A percentile compares a stretch with the other conserved stretches of the same genome.
Conservation (phyloP, 139 green algal genomes). For the Eudorina sp. region DNA sequence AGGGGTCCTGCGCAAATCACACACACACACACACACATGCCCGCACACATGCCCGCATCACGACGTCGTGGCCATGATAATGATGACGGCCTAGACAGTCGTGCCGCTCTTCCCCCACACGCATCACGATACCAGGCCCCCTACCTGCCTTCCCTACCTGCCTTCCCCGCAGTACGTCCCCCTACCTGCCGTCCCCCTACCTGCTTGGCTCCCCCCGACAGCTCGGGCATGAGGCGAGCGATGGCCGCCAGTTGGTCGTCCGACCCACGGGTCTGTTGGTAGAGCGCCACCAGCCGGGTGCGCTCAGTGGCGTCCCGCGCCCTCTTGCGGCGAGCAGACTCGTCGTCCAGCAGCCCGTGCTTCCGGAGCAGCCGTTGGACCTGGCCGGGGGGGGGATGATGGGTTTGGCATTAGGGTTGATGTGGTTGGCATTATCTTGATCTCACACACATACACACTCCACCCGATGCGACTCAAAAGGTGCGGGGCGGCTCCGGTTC, state of each 20-base stretch:
- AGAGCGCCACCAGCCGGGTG: conserved; percentile 27
- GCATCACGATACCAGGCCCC: too few species aligned
- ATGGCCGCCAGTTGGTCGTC: conserved; percentile 50
- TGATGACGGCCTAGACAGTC: too few species aligned
- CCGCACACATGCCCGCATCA: too few species aligned
- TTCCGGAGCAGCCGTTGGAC: conserved; percentile 47
- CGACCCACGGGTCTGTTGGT: conserved; percentile 22
- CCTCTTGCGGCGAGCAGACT: not conserved
- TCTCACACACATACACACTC: too few species aligned
- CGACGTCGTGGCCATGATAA: too few species aligned
- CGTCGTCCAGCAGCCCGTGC: conserved; percentile 43
- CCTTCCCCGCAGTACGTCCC: not conserved
- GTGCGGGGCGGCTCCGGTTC: too few species aligned
- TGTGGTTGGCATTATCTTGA: too few species aligned
- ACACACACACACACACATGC: too few species aligned
- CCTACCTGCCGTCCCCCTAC: conserved; percentile 5
- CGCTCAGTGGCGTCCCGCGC: conserved; percentile 32
- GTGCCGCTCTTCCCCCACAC: too few species aligned
- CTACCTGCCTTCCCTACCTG: not conserved
- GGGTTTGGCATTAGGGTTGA: too few species aligned
- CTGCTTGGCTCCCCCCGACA: conserved; percentile 49
- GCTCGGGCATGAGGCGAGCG: conserved; percentile 45
- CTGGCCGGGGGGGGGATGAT: not conserved
- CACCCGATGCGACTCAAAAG: too few species aligned
- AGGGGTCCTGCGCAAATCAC: too few species aligned